Base-by-base conservation (phyloP, 2,329 filamentous ascomycete genomes). In the Arthrobotrys musiformis region DNA sequence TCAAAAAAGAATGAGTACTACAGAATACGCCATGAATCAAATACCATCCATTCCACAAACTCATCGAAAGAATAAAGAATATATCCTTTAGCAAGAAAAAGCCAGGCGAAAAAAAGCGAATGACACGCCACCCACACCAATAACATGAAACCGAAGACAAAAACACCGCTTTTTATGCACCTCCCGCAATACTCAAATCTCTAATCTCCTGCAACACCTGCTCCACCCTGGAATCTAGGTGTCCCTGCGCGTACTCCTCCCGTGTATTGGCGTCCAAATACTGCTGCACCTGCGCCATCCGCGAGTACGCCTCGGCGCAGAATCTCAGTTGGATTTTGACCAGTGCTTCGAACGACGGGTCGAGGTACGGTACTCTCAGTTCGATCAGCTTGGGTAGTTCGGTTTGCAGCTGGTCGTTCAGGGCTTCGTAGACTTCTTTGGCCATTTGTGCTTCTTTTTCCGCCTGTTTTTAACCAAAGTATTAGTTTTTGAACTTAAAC, bases 281-380 rank as follows among this genome's bases (percentile, higher is more conserved):
- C 85, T 99, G 95, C 86, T 99, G 95, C 70, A 99, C 96, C 86
- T 99, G 96, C 26, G 96, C 95, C 95, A 99, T 99, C 56, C 95
- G 88, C 78, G 91, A 94, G 85, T 99, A 99, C 1, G 95, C 95
- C 85, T 99, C 95, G 6, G 96, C 95, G 82, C 96, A 99, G 86
- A 99, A 80, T 74, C 95, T 89, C 81, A 99, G 85, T 86, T 99
- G 95, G 80, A 99, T 99, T 87, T 99, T 99, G 83, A 99, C 95
- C 63, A 99, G 89, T 0, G 96, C 95, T 85, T 99, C 95, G 82
- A 99, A 99, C 78, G 91, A 94, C 0, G 96, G 96, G 82, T 99
- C 95, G 70, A 99, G 89, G 83, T 99, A 99, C 0, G 96, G 96
- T 13, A 99, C 95, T 69, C 95, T 92, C 78, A 99, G 88, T 82